Conservation (phyloP, 1,139 yeast species). For the Pichia sp. region DNA sequence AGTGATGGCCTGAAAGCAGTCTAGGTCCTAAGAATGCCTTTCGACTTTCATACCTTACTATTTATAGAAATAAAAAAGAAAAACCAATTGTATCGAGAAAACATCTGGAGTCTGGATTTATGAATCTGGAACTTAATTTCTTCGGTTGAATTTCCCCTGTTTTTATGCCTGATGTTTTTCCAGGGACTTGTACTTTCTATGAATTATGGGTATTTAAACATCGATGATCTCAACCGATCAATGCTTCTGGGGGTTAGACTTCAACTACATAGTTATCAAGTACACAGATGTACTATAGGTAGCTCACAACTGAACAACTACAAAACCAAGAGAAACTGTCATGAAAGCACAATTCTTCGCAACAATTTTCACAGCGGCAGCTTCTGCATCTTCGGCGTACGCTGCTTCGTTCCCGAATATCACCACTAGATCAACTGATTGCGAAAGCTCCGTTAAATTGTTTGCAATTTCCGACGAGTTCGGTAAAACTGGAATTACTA, state of each 20-base stretch:
- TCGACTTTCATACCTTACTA: not conserved
- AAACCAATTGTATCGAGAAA: not conserved
- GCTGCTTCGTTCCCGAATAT: not conserved
- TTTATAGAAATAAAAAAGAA: constrained; percentile 4
- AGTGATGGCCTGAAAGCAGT: not conserved
- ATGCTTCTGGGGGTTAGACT: too few relatives aligned
- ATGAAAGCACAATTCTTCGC: not conserved
- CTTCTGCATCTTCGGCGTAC: not conserved
- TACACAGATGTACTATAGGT: too few relatives aligned
- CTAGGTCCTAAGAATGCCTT: not conserved
- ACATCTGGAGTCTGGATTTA: not conserved
- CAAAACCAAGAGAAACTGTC: not conserved
- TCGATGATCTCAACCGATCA: too few relatives aligned
- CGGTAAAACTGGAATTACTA: constrained; percentile 5
- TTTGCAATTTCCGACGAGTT: constrained; percentile 2
- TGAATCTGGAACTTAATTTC: not conserved
- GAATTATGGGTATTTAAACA: not conserved
- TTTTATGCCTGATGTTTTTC: not conserved
- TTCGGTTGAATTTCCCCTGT: not conserved
- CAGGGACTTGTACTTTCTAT: not conserved
- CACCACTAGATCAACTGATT: not conserved
- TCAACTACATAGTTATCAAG: too few relatives aligned
- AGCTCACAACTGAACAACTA: not conserved
- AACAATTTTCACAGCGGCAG: not conserved
- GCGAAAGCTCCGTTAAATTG: not conserved